phyloP scores from a whole-genome alignment of 768 basidiomycete species.

The Termitomyces sp. region DNA sequence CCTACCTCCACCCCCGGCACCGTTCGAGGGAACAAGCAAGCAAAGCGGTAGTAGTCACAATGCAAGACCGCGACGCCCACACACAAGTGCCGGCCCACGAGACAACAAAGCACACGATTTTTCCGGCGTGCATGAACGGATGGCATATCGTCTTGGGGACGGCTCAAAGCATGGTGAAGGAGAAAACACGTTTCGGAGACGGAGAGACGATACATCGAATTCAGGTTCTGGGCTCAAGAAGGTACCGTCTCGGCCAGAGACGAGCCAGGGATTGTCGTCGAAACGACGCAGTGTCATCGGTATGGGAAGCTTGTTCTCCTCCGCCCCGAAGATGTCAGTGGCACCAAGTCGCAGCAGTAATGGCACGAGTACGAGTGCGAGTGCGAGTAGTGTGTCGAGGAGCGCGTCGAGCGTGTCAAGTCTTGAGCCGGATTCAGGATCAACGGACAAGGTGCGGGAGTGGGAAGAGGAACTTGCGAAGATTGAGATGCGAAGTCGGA shows the following conservation, averaged over 20 bases:
- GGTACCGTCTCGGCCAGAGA: conserved; percentile 8
- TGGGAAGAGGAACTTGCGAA: conserved; percentile 79
- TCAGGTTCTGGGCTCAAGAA: conserved; percentile 1
- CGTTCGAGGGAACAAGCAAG: conserved; percentile 17
- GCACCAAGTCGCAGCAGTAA: conserved; percentile 31
- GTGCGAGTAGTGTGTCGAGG: conserved; percentile 15
- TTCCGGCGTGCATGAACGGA: conserved; percentile 9
- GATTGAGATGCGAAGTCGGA: conserved; percentile 61
- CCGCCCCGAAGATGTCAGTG: conserved; percentile 20
- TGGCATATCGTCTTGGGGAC: conserved; percentile 1
- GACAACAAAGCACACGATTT: conserved; percentile 45
- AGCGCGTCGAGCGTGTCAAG: conserved; percentile 28
- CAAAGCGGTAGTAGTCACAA: conserved; percentile 3
- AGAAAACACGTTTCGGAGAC: conserved; percentile 6
- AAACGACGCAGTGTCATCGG: conserved; percentile 17
- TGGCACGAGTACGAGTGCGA: conserved; percentile 22
- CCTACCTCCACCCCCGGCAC: conserved; percentile 36
- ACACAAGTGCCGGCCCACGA: conserved; percentile 71
- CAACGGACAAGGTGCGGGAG: conserved; percentile 45
- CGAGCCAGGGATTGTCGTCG: conserved; percentile 12
- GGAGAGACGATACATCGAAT: conserved; percentile 1
- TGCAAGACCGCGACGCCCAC: conserved; percentile 46
- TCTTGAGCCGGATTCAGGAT: conserved; percentile 23
- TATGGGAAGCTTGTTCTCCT: conserved; percentile 14
- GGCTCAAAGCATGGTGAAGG: not conserved